A percentile compares a stretch with the other conserved stretches of the same genome.
Conservation (phyloP, 139 green algal genomes). For the Micractinium sp. region DNA sequence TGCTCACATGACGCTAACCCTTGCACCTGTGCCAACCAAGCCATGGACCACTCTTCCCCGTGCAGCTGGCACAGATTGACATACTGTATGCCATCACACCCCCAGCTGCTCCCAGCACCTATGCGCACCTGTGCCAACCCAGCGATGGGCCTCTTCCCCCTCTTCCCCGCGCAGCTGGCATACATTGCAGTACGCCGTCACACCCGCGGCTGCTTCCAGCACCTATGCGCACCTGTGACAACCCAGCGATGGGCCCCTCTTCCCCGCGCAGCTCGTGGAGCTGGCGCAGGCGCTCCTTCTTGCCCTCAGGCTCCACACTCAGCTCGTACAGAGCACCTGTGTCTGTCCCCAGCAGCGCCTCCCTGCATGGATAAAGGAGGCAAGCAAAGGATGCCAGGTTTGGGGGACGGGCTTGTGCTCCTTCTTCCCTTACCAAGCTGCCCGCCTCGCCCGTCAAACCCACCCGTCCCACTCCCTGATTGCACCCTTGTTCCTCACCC, state of each 20-base stretch:
- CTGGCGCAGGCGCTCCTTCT: slow-evolving; percentile 49
- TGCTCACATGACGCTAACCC: no score
- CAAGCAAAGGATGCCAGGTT: no score
- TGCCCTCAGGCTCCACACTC: slow-evolving; percentile 60
- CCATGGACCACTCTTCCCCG: no score
- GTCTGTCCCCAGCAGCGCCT: slow-evolving; percentile 75
- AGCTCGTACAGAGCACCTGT: slow-evolving; percentile 60
- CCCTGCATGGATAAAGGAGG: slow-evolving; percentile 30
- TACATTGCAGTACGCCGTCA: no score
- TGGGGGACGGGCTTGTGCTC: no score
- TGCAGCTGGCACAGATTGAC: no score
- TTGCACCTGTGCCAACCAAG: no score
- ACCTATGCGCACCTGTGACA: neutral
- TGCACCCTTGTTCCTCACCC: neutral
- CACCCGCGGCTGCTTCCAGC: no score
- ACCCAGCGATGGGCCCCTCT: slow-evolving; percentile 28
- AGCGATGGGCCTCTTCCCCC: slow-evolving; percentile 38
- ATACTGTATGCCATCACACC: no score
- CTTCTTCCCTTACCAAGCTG: no score
- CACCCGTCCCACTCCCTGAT: neutral
- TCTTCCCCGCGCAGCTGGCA: slow-evolving; percentile 23
- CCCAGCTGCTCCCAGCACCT: neutral
- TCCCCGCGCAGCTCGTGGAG: slow-evolving; percentile 40
- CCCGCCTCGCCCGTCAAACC: no score
- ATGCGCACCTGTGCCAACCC: neutral